Base-by-base conservation (phyloP, 2,329 filamentous ascomycete genomes). In the Rhexocercosporidium sp. region DNA sequence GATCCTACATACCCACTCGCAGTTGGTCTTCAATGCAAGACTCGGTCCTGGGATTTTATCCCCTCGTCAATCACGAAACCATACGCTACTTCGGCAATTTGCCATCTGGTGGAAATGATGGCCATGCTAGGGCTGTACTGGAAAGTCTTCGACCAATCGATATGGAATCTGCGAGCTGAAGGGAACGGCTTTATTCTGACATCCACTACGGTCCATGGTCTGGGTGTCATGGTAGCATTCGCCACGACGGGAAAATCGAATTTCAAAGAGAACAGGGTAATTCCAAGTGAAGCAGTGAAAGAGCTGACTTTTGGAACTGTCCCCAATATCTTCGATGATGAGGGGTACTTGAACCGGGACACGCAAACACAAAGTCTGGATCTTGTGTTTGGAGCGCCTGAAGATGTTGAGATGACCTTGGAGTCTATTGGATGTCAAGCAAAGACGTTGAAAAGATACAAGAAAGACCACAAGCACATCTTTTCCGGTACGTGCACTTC, bases 181-280 rank as follows among this genome's bases (percentile, higher is more conserved):
- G 78, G 78, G 1, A 78, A 78, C 60, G 78, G 77, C 1, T 77
- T 78, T 39, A 78, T 76, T 31, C 62, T 80, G 47, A 78, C 76
- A 7, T 79, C 78, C 3, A 77, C 76, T 0, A 68, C 70, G 3
- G 76, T 79, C 14, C 75, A 75, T 60, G 85, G 87, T 4, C 78
- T 87, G 0, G 86, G 86, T 7, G 78, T 87, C 53, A 82, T 85
- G 74, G 87, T 88, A 62, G 82, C 79, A 0, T 86, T 88, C 67
- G 81, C 85, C 53, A 79, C 83, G 8, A 83, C 81, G 41, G 85
- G 84, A 14, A 78, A 80, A 69, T 84, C 80, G 59, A 76, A 73
- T 1, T 88, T 88, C 67, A 71, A 79, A 29, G 78, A 79, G 22
- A 84, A 84, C 65, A 79, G 86, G 18, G 80, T 87, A 3, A 84